A percentile compares a stretch with the other conserved stretches of the same genome.
phyloP scores from a whole-genome alignment of 2,329 filamentous ascomycete species.

The Incumbomyces delicatus region DNA sequence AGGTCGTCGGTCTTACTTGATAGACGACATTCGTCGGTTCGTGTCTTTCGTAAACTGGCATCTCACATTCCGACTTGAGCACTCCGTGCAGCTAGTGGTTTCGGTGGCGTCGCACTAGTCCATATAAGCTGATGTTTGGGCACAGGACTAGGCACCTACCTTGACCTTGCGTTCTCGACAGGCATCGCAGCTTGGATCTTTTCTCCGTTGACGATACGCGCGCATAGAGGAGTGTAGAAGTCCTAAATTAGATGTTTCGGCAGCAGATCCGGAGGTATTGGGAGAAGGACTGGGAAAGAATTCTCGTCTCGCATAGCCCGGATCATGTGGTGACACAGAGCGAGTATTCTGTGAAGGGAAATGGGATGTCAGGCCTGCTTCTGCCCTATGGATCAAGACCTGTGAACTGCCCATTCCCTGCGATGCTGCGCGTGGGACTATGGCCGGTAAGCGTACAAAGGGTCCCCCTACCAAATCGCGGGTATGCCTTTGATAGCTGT shows the following conservation, averaged over 20 bases:
- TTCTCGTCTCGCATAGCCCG: conserved; percentile 27
- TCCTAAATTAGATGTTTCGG: conserved; percentile 31
- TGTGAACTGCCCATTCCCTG: background rate
- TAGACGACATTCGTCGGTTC: conserved; percentile 95
- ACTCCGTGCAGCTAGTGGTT: conserved; percentile 92
- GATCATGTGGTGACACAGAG: conserved; percentile 31
- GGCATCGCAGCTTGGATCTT: conserved; percentile 95
- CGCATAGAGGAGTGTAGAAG: conserved; percentile 70
- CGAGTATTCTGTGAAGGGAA: conserved; percentile 32
- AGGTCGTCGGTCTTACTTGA: conserved; percentile 54
- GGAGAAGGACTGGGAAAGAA: conserved; percentile 10
- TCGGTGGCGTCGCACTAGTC: conserved; percentile 86
- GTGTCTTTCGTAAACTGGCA: conserved; percentile 99
- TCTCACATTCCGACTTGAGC: conserved; percentile 89
- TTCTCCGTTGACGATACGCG: conserved; percentile 86
- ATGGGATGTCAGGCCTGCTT: conserved; percentile 11
- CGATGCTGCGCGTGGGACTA: background rate
- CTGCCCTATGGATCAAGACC: background rate
- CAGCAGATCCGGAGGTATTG: conserved; percentile 11
- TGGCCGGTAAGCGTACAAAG: background rate
- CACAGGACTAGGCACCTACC: conserved; percentile 26
- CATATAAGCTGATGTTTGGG: conserved; percentile 4
- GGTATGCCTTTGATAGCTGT: background rate
- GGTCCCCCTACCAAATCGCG: background rate
- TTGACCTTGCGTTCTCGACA: conserved; percentile 75